These are phyloP conservation scores for Funneliformis caledonium DNA, from an alignment of 371 early-diverging fungal genomes.

Conservation along the genomic window DNA sequence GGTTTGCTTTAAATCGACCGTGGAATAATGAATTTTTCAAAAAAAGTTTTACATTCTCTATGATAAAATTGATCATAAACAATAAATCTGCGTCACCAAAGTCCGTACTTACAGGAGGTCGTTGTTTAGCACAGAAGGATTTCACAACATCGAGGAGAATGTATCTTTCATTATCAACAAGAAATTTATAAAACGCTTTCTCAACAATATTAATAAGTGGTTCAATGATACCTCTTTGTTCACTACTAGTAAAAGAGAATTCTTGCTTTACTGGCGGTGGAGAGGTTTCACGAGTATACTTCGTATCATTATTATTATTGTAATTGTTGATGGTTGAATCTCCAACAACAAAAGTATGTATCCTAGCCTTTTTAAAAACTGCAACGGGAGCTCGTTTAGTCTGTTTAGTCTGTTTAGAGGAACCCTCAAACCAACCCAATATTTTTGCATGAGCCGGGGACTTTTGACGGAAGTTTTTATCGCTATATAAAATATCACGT, in stretches of 20 bases:
- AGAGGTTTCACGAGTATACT: neutral
- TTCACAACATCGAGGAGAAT: conserved; percentile 21
- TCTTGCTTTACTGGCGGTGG: conserved; percentile 28
- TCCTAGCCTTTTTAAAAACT: too few species aligned
- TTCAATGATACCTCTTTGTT: conserved; percentile 27
- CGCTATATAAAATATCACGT: too few species aligned
- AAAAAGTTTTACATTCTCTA: conserved; percentile 1
- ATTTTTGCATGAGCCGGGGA: too few species aligned
- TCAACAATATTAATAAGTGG: conserved; percentile 32
- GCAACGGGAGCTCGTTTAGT: too few species aligned
- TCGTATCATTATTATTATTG: neutral
- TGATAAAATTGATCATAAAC: neutral
- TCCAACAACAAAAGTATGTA: too few species aligned
- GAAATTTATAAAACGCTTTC: conserved; percentile 31
- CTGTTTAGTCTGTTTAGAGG: too few species aligned
- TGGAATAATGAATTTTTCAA: conserved; percentile 11
- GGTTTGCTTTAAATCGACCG: conserved; percentile 13
- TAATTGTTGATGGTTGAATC: neutral
- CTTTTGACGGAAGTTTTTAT: too few species aligned
- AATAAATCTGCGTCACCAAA: neutral
- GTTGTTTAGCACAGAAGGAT: conserved; percentile 35
- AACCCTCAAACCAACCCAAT: too few species aligned
- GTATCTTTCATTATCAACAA: conserved; percentile 5
- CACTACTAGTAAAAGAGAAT: conserved; percentile 36
- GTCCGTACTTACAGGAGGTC: conserved; percentile 22